Evolutionary conservation across 2,329 filamentous ascomycete genomes (phyloP), one percentile per base, ranked within the genome.

Genomic region (Huntiella decipiens): DNA sequence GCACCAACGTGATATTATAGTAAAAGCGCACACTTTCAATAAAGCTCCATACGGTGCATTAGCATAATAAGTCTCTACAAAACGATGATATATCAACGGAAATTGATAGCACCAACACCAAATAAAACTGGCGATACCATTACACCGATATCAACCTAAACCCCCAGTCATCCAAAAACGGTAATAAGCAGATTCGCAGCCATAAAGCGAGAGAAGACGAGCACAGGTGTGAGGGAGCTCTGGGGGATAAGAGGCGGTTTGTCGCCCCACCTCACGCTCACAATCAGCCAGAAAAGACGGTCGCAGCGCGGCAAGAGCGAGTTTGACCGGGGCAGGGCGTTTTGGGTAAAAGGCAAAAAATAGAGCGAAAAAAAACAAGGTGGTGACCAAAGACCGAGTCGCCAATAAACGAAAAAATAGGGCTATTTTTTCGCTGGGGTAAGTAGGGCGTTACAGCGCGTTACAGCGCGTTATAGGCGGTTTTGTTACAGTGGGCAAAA

Each of bases 211-310:
- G 48, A 50, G 48, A 50, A 46, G 34, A 31, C 44, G 22, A 40
- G 48, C 43, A 50, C 48, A 50, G 48, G 48, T 50, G 48, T 44
- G 44, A 46, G 44, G 48, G 44, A 50, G 34, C 39, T 46, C 48
- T 50, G 48, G 48, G 48, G 48, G 48, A 50, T 50, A 50, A 50
- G 48, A 50, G 48, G 48, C 11, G 41, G 33, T 34, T 19, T 19
- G 40, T 36, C 28, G 36, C 41, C 33, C 32, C n/a, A 33, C 37
- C 19, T 38, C 31, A 13, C 22, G 17, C 35, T 40, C 40, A 46
- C 44, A 50, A 50, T 50, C 48, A 50, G 44, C 44, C 44, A 49
- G 28, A 28, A 37, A 37, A 13, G n/a, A 37, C n/a, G n/a, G 35
- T 16, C 35, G 36, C 38, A 32, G 44, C 48, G 44, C 41, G 44